Conservation (phyloP, 768 basidiomycete genomes). For the Solioccasus polychromus region DNA sequence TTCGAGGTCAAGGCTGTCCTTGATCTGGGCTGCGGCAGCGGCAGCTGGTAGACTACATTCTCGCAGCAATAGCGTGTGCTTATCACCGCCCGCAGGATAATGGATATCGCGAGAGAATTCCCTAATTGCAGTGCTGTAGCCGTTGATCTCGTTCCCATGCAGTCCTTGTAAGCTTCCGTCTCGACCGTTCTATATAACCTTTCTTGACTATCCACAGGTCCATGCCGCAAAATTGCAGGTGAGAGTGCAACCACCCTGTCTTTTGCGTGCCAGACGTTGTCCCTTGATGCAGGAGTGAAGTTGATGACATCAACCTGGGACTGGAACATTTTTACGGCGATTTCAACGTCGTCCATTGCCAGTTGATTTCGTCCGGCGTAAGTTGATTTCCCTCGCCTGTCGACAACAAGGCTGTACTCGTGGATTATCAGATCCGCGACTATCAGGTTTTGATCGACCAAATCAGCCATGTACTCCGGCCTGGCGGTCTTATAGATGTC, state of each 20-base stretch:
- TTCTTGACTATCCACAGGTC: constrained; percentile 37
- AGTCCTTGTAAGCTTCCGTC: constrained; percentile 50
- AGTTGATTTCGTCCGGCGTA: constrained; percentile 72
- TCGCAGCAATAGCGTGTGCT: neutral
- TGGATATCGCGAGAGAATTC: constrained; percentile 71
- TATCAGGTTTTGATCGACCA: constrained; percentile 64
- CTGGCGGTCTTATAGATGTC: constrained; percentile 64
- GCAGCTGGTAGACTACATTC: constrained; percentile 54
- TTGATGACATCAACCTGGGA: constrained; percentile 83
- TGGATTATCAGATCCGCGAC: constrained; percentile 56
- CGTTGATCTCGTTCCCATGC: constrained; percentile 81
- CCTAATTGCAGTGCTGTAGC: constrained; percentile 67
- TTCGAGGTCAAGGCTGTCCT: constrained; percentile 61
- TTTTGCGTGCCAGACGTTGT: constrained; percentile 4
- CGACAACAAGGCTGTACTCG: constrained; percentile 11
- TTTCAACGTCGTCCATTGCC: constrained; percentile 74
- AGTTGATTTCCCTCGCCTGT: constrained; percentile 28
- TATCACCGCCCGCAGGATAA: constrained; percentile 53
- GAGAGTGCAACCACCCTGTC: constrained; percentile 10
- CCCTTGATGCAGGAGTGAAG: constrained; percentile 57
- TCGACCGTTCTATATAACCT: constrained; percentile 10
- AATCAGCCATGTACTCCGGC: constrained; percentile 62
- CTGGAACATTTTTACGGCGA: constrained; percentile 78
- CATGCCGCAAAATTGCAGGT: constrained; percentile 75
- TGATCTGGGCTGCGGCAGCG: constrained; percentile 80